Evolutionary conservation across 2,329 filamentous ascomycete species (phyloP), one percentile per base, ranked within the genome.

Genomic region (Fusarium multiceps): DNA sequence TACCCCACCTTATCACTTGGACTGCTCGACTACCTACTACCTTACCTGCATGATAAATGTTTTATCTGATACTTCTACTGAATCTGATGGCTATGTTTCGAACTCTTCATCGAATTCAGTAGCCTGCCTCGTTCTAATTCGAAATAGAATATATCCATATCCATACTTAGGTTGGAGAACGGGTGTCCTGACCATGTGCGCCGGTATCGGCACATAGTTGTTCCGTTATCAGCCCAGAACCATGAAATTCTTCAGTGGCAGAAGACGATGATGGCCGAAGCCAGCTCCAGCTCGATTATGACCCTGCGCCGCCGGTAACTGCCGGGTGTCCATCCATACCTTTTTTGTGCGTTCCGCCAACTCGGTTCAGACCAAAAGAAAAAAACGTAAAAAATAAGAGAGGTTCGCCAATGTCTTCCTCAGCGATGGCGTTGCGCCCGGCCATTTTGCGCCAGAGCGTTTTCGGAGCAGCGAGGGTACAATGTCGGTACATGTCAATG

Each of bases 401-500:
- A 41, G 21, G 23, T 13, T 53, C 43, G 23, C n/a, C 28, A 63
- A 75, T 74, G 73, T 68, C 65, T 32, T 68, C 56, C 34, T 68
- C 56, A 27, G 47, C 58, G 57, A 68, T 67, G 60, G 72, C 71
- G 14, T 27, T 74, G 55, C 76, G 75, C 37, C 59, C 71, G 12
- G 62, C 69, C 56, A 63, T 66, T 42, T 57, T 76, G 57, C 66
- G 69, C 30, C 65, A 27, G 51, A 67, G 60, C 42, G 51, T 74
- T 30, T 59, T 72, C 23, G 68, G 69, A 27, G 72, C 72, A 23
- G 54, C 71, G 54, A 61, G 55, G 34, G 37, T 71, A 10, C 74
- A 75, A 48, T 72, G 72, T 14, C 77, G 78, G 25, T 71, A 77
- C 37, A 67, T 70, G 20, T 66, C 76, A 7, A 68, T 74, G 62